phyloP scores from a whole-genome alignment of 164 flowering plant species.

The grape (Vitis vinifera) region DNA sequence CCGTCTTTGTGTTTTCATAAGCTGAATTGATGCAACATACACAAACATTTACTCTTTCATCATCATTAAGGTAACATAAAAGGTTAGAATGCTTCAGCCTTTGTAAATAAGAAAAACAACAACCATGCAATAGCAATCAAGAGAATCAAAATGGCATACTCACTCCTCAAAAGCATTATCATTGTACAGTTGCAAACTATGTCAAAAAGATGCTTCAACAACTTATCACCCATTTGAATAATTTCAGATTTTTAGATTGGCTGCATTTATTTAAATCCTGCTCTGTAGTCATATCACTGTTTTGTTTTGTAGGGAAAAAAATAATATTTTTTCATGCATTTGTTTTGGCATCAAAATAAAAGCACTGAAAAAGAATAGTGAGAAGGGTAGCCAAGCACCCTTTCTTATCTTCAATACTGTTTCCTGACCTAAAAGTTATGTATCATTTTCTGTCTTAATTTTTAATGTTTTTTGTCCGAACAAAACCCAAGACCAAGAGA shows the following conservation, averaged over 20 bases:
- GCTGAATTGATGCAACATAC: conserved; percentile 38
- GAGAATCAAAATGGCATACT: not conserved
- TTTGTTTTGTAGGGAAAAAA: too few species aligned
- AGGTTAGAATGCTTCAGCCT: not conserved
- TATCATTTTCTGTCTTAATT: too few species aligned
- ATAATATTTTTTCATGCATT: too few species aligned
- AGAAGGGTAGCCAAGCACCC: too few species aligned
- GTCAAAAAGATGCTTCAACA: not conserved
- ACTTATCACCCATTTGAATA: not conserved
- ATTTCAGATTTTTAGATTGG: not conserved
- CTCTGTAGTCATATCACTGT: too few species aligned
- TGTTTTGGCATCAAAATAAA: too few species aligned
- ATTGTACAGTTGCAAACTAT: not conserved
- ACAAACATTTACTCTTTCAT: not conserved
- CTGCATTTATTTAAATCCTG: not conserved
- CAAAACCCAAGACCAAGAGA: too few species aligned
- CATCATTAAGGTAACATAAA: not conserved
- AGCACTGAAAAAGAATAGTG: too few species aligned
- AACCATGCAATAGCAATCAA: not conserved
- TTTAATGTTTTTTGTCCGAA: too few species aligned
- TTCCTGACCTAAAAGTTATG: too few species aligned
- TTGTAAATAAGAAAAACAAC: not conserved
- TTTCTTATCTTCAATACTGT: too few species aligned
- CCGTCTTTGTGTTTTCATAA: conserved; percentile 64
- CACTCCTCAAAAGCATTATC: not conserved